Evolutionary conservation across 139 green algal genomes (phyloP), one percentile per base, ranked within the genome.

Genomic region (Picochlorum sp.): DNA sequence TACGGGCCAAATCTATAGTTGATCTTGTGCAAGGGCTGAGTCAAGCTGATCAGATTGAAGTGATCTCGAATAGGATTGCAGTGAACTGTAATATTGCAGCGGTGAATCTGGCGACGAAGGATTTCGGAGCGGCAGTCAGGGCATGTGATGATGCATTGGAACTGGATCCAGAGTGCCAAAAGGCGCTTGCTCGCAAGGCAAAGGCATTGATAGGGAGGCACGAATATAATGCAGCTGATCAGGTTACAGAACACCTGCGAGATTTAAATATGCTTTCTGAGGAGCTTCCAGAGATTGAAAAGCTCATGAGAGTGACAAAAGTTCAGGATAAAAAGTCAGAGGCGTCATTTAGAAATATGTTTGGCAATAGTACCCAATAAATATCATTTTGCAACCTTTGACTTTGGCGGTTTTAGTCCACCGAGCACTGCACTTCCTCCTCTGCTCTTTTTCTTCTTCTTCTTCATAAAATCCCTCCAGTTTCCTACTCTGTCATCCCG

Each of bases 401-500:
- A 23, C 71, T 82, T 85, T 2, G 80, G 82, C 16, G 82, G 74
- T 61, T 83, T 83, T n/a, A 85, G 23, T 67, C 83, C 75, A 9
- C 70, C 70, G 13, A 72, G 34, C 16, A 67, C 26, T 11, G 16
- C 49, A 14, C 51, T 45, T 47, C 56, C 56, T 47, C 56, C 56
- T 23, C 28, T 21, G 26, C 26, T 47, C 57, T 85, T 85, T 58
- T 72, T 78, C 37, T 62, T 67, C 44, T 78, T 83, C 57, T 83
- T 85, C 15, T 67, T 75, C 65, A 80, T 65, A 68, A 89, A 91
- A 58, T 86, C 79, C 3, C 87, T 76, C 89, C 89, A 96, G 6
- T 54, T 83, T 34, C 75, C 80, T 26, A 94, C 85, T 6, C 89
- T 79, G 23, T 72, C 67, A 20, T 95, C 88, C 2, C 89, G 77